These are phyloP conservation scores for Sapria himalayana DNA, from an alignment of 345 rosid species.

Conservation along the genomic window DNA sequence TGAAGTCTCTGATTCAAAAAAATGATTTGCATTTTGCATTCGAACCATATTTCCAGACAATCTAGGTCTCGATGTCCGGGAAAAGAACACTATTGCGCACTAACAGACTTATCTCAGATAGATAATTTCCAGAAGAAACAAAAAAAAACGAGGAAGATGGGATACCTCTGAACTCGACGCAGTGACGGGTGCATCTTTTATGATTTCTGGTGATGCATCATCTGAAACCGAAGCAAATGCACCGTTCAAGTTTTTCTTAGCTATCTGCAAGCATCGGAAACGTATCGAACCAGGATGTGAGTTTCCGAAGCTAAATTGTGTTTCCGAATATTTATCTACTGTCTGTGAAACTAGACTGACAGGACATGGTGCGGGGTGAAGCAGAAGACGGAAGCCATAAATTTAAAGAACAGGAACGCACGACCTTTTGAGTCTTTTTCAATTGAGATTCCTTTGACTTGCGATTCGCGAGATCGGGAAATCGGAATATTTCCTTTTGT, in stretches of 20 bases:
- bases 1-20: no score
- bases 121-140: not conserved
- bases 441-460: slow-evolving; percentile 9
- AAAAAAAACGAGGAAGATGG: not conserved
- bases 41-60: no score
- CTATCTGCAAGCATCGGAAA: slow-evolving; percentile 2
- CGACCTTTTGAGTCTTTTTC: slow-evolving; percentile 15
- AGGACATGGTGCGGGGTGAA: no score
- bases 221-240: slow-evolving; percentile 5
- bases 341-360: no score
- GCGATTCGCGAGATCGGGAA: slow-evolving; percentile 4
- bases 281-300: not conserved
- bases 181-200: slow-evolving; percentile 8
- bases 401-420: no score
- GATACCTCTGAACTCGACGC: slow-evolving; percentile 9
- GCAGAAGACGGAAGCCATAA: no score
- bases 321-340: no score
- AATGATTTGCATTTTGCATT: no score
- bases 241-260: slow-evolving; percentile 11
- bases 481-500: slow-evolving; percentile 7
- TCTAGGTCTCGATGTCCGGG: no score
- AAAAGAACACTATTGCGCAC: no score
- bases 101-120: no score
- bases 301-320: not conserved
- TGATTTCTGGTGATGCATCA: slow-evolving; percentile 6